A percentile compares a stretch with the other conserved stretches of the same genome.
These are phyloP conservation scores for Cymbopogon citratus DNA, from an alignment of 176 grass and related monocot genomes.

Conservation along the genomic window DNA sequence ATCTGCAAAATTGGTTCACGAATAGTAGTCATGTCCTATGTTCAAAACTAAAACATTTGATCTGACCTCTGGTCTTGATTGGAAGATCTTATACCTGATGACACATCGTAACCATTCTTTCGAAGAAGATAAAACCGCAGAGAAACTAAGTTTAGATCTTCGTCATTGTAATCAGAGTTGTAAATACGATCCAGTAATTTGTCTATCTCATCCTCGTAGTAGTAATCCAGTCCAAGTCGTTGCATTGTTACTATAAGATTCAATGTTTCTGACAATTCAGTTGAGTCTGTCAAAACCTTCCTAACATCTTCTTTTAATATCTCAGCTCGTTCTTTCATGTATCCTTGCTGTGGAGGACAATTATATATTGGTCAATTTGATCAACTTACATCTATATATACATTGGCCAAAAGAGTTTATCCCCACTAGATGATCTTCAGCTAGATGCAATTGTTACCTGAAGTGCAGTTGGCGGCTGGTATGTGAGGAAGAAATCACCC, in stretches of 20 bases:
- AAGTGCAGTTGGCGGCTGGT: background rate
- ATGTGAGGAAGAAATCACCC: background rate
- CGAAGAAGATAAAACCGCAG: constrained; percentile 34
- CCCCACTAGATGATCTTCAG: background rate
- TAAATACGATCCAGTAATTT: background rate
- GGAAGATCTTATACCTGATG: background rate
- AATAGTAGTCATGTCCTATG: background rate
- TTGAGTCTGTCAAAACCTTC: background rate
- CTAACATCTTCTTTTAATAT: constrained; percentile 7
- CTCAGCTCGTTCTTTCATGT: constrained; percentile 3
- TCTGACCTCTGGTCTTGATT: background rate
- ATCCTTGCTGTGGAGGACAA: background rate
- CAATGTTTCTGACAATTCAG: constrained; percentile 4
- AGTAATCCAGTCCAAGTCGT: constrained; percentile 26
- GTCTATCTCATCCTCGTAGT: constrained; percentile 25
- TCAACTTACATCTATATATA: background rate
- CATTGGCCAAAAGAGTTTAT: background rate
- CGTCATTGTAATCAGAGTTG: background rate
- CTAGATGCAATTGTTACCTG: background rate
- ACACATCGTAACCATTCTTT: constrained; percentile 21
- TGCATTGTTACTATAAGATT: constrained; percentile 26
- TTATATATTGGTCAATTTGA: background rate
- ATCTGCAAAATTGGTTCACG: background rate
- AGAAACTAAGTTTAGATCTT: constrained; percentile 20
- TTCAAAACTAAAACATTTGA: background rate